These are phyloP conservation scores for Verticillium alfalfae DNA, from an alignment of 2,329 filamentous ascomycete species.

Conservation along the genomic window DNA sequence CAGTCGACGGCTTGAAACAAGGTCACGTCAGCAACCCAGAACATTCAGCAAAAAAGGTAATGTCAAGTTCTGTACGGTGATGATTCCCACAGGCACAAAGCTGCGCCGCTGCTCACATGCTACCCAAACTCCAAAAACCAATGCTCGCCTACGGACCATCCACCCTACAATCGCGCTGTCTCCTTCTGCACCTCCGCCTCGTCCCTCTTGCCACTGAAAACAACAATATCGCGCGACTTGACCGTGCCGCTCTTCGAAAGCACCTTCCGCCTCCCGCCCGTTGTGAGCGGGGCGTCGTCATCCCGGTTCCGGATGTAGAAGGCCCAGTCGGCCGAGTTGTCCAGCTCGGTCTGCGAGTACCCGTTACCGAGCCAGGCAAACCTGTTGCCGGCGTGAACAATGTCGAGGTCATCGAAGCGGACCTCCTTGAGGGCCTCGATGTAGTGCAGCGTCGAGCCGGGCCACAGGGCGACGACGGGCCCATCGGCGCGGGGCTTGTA, in stretches of 20 bases:
- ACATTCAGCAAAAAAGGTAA: too few species aligned
- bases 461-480: conserved; percentile 11
- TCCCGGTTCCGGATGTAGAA: conserved; percentile 30
- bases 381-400: conserved; percentile 28
- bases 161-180: not conserved
- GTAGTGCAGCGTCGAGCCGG: conserved; percentile 37
- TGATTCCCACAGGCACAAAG: too few species aligned
- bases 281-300: conserved; percentile 22
- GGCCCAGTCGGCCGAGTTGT: conserved; percentile 29
- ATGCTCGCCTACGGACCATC: not conserved
- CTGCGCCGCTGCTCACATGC: not conserved
- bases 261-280: conserved; percentile 12
- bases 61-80: too few species aligned
- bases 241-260: conserved; percentile 18
- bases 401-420: conserved; percentile 39
- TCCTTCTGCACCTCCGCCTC: not conserved
- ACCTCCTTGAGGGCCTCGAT: conserved; percentile 39
- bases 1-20: too few species aligned
- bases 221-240: conserved; percentile 8
- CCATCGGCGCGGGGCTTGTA: conserved; percentile 13
- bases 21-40: too few species aligned
- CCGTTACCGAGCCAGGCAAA: conserved; percentile 37
- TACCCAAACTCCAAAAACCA: not conserved
- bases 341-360: conserved; percentile 32
- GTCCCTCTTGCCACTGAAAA: conserved; percentile 10